A percentile compares a stretch with the other conserved stretches of the same genome.
Conservation (phyloP, 306 rosid genomes). For the Hippophae tibetana region DNA sequence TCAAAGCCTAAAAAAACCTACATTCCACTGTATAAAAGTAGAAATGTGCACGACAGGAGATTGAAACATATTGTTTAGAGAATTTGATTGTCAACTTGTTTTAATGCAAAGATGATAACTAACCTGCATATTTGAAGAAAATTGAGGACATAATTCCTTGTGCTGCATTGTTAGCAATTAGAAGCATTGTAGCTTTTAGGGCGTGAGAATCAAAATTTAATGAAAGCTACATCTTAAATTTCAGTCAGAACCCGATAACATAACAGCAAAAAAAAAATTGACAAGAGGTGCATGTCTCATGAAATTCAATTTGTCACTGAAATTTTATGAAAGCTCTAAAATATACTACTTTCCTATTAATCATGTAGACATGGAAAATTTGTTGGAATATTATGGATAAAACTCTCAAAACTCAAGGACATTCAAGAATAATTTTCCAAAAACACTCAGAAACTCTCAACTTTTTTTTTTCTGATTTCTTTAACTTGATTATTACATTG, state of each 20-base stretch:
- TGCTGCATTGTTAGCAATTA: slow-evolving; percentile 87
- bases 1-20: not conserved
- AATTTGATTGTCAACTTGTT: not conserved
- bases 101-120: not conserved
- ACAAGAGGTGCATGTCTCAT: not conserved
- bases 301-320: not conserved
- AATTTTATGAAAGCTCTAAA: slow-evolving; percentile 14
- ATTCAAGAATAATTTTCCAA: too few species aligned
- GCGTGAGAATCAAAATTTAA: slow-evolving; percentile 39
- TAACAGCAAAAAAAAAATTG: not conserved
- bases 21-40: not conserved
- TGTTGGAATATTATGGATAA: too few species aligned
- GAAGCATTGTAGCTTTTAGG: slow-evolving; percentile 73
- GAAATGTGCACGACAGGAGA: not conserved
- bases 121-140: slow-evolving; percentile 96
- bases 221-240: slow-evolving; percentile 2
- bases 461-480: too few species aligned
- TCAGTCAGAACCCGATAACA: not conserved
- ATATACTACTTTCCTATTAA: slow-evolving; percentile 7
- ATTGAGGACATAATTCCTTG: slow-evolving; percentile 91
- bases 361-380: not conserved
- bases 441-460: too few species aligned
- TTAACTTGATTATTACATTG: too few species aligned
- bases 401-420: too few species aligned
- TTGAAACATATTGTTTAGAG: not conserved